phyloP scores from a whole-genome alignment of 805 yeast species.

The Phaffomyces opuntiae region DNA sequence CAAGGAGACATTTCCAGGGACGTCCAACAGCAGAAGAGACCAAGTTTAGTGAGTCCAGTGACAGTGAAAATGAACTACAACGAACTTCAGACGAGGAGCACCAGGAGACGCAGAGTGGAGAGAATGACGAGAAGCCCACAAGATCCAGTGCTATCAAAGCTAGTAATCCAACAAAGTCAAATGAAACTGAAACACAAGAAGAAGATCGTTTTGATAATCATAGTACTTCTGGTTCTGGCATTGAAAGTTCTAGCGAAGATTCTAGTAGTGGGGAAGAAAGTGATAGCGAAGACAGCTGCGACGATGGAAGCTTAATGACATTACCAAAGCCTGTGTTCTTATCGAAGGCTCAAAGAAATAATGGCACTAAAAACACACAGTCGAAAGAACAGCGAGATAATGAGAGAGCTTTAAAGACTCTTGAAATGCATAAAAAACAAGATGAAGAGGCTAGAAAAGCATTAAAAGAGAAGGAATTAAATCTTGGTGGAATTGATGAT shows the following conservation, averaged over 20 bases:
- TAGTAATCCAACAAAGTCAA: constrained; percentile 22
- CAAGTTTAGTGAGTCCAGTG: not conserved
- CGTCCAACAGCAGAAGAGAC: not conserved
- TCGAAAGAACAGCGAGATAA: constrained; percentile 20
- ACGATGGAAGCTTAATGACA: constrained; percentile 7
- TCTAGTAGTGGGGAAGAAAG: constrained; percentile 24
- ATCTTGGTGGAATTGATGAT: constrained; percentile 40
- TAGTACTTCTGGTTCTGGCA: no score
- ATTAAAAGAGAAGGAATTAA: constrained; percentile 19
- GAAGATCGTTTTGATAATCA: constrained; percentile 7
- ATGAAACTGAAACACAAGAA: constrained; percentile 29
- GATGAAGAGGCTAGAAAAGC: constrained; percentile 16
- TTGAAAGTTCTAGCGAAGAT: constrained; percentile 18
- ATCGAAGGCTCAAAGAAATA: constrained; percentile 10
- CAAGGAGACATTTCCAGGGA: constrained; percentile 10
- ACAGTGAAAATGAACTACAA: not conserved
- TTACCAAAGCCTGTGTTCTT: constrained; percentile 22
- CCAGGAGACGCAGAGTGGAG: constrained; percentile 17
- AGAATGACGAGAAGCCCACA: constrained; percentile 26
- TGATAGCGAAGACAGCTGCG: constrained; percentile 23
- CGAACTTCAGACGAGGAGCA: constrained; percentile 7
- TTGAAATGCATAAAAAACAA: constrained; percentile 20
- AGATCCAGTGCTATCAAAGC: constrained; percentile 25
- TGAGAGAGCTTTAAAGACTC: constrained; percentile 20
- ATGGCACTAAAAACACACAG: not conserved